Conservation (phyloP, 139 green algal species). For the Picochlorum sp. region DNA sequence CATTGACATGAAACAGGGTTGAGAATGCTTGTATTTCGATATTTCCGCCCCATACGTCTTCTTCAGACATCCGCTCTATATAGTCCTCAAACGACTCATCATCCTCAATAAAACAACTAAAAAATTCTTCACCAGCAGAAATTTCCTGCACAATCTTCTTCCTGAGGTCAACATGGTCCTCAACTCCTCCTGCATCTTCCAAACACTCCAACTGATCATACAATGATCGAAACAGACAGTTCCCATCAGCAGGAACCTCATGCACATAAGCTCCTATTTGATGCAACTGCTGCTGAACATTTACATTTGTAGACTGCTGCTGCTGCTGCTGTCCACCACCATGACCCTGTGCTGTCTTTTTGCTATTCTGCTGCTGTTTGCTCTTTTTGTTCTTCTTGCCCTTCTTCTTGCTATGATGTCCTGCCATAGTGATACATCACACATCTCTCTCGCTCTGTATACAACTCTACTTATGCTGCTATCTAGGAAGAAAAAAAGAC, state of each 20-base stretch:
- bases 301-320: not conserved
- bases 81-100: constrained; percentile 49
- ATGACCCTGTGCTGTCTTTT: no score
- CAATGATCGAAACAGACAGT: constrained; percentile 15
- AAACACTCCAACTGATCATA: constrained; percentile 7
- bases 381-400: no score
- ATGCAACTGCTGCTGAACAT: not conserved
- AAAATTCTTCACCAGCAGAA: constrained; percentile 23
- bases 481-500: no score
- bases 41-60: constrained; percentile 46
- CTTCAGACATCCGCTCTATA: constrained; percentile 34
- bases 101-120: constrained; percentile 53
- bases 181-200: not conserved
- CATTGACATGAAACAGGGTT: constrained; percentile 20
- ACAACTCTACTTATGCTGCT: no score
- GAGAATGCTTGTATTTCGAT: constrained; percentile 50
- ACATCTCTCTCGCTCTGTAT: no score
- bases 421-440: no score
- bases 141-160: constrained; percentile 23
- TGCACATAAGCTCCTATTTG: constrained; percentile 1
- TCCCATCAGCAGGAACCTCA: constrained; percentile 7
- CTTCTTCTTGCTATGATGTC: no score
- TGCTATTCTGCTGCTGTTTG: no score
- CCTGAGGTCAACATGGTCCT: constrained; percentile 5
- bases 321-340: no score